phyloP scores from a whole-genome alignment of 306 rosid species.

The Bauhinia variegata region DNA sequence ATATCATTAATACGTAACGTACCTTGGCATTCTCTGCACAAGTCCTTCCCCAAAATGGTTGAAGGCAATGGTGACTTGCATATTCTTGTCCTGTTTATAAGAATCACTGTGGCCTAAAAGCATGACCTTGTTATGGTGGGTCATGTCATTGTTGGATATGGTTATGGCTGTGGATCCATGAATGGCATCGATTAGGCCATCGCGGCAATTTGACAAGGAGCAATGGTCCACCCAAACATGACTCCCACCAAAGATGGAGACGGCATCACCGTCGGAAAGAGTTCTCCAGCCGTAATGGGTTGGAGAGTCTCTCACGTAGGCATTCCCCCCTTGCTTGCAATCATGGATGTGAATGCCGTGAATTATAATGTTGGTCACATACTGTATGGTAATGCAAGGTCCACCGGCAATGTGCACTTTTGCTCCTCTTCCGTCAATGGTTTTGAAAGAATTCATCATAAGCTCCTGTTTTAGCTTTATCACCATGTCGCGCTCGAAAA shows the following conservation, averaged over 20 bases:
- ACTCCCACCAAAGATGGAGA: slow-evolving; percentile 83
- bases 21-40: slow-evolving; percentile 75
- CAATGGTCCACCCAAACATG: slow-evolving; percentile 96
- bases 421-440: slow-evolving; percentile 83
- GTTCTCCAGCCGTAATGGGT: slow-evolving; percentile 85
- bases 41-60: slow-evolving; percentile 97
- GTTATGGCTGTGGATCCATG: slow-evolving; percentile 87
- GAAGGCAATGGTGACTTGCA: slow-evolving; percentile 93
- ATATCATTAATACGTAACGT: too few relatives aligned
- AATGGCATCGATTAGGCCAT: slow-evolving; percentile 83
- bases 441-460: slow-evolving; percentile 82
- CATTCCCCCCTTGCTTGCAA: slow-evolving; percentile 78
- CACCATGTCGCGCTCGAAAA: slow-evolving; percentile 73
- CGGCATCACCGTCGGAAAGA: slow-evolving; percentile 81
- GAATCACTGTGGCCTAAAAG: slow-evolving; percentile 90
- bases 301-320: slow-evolving; percentile 82
- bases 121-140: slow-evolving; percentile 91
- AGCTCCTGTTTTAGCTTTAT: slow-evolving; percentile 73
- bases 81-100: slow-evolving; percentile 67
- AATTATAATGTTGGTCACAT: slow-evolving; percentile 70
- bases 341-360: slow-evolving; percentile 89
- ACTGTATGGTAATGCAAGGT: slow-evolving; percentile 89
- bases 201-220: slow-evolving; percentile 70
- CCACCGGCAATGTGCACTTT: slow-evolving; percentile 91
- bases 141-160: slow-evolving; percentile 76